Evolutionary conservation across 192 early-diverging fungal genomes (phyloP), one percentile per base, ranked within the genome.

Genomic region (Backusella macrospora): DNA sequence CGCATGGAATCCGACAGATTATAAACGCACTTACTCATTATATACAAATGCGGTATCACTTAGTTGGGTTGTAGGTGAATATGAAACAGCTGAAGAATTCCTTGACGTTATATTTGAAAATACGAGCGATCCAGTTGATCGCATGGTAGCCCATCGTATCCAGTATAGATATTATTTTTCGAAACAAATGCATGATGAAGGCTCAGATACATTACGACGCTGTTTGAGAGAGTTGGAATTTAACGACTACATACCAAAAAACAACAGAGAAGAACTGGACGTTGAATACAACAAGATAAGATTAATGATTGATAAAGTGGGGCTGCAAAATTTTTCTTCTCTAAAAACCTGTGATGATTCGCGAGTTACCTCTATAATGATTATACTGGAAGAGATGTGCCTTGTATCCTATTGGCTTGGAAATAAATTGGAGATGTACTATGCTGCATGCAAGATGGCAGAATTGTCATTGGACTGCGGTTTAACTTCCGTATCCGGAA

Each of bases 341-440:
- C 34, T 79, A 7, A 23, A 18, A 40, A 15, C 15, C 5, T 47
- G 52, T 43, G n/a, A 71, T 43, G 55, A 72, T 12, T 10, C 3
- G 16, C 40, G 40, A 23, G 13, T 72, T 10, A 70, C 72, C 68
- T 16, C 78, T 0, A 67, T 75, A 12, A 65, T 79, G 62, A 62
- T 44, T 3, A 73, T 79, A 45, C n/a, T 79, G 12, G 73, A 79
- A 62, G 78, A 79, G 47, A 42, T 73, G 76, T 69, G 66, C 18
- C 70, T 62, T 18, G 46, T 70, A 5, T 69, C 70, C 49, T 79
- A 79, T 59, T 79, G 78, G 78, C 65, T 75, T 18, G 73, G 73
- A 16, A 74, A 72, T 29, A 73, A 75, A 49, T 34, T 48, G 13
- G 52, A 70, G n/a, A 62, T 79, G 73, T 75, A 75, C 40, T 79